Percentiles rank a stretch among this genome's conserved stretches.
Conservation (phyloP, 2,329 filamentous ascomycete genomes). For the Thyridium curvatum region DNA sequence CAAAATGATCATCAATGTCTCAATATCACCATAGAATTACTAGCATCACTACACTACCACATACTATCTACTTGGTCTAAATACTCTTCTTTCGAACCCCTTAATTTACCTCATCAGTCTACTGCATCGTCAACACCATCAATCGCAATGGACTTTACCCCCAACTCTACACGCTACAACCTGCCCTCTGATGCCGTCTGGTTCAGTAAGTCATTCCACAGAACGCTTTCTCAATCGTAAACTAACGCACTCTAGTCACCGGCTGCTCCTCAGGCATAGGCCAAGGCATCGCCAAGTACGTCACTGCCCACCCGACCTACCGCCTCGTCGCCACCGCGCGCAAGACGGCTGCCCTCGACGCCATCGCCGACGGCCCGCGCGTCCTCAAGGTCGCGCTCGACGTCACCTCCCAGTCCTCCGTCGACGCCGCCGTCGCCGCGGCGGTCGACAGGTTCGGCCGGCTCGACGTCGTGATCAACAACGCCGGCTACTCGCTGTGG, state of each 20-base stretch:
- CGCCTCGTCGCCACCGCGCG: constrained; percentile 42
- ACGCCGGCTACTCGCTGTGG: constrained; percentile 34
- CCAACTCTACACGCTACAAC: constrained; percentile 21
- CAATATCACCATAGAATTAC: no score
- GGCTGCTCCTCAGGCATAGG: constrained; percentile 45
- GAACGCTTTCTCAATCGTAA: constrained; percentile 8
- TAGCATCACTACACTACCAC: no score
- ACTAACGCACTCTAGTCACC: constrained; percentile 26
- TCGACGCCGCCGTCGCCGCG: constrained; percentile 22
- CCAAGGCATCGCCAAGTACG: constrained; percentile 25
- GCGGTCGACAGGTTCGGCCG: constrained; percentile 22
- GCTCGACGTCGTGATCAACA: constrained; percentile 25
- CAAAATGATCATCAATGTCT: no score
- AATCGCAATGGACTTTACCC: background rate
- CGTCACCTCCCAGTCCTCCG: constrained; percentile 38
- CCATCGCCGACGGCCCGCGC: constrained; percentile 26
- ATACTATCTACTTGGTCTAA: no score
- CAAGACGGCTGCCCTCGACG: constrained; percentile 30
- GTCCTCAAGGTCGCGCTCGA: constrained; percentile 40
- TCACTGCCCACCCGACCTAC: constrained; percentile 28
- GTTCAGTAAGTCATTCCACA: constrained; percentile 23
- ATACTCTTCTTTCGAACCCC: no score
- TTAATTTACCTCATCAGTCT: no score
- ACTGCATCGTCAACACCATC: no score
- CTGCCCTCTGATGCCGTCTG: constrained; percentile 29